phyloP scores from a whole-genome alignment of 164 flowering plant species.

The Magnolia changhungtana region DNA sequence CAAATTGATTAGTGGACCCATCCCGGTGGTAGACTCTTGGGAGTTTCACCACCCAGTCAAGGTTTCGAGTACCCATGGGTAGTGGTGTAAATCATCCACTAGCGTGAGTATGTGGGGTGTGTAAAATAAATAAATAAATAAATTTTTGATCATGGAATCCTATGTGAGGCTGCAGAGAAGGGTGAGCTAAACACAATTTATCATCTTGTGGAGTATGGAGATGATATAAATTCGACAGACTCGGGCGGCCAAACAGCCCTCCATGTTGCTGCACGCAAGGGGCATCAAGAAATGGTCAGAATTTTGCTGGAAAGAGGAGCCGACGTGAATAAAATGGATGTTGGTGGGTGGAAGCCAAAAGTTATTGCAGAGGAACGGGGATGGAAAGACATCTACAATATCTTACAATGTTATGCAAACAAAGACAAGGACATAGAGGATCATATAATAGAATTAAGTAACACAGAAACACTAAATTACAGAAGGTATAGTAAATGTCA shows the following conservation, averaged over 20 bases:
- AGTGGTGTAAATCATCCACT: no score
- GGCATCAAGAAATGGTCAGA: constrained; percentile 39
- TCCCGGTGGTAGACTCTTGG: no score
- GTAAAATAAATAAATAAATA: no score
- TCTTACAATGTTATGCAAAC: constrained; percentile 28
- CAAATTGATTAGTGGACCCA: no score
- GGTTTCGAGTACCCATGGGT: no score
- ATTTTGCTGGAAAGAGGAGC: constrained; percentile 45
- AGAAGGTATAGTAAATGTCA: constrained; percentile 13
- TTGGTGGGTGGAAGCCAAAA: constrained; percentile 45
- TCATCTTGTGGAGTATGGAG: constrained; percentile 9
- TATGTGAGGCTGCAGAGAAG: constrained; percentile 15
- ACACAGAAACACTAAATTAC: constrained; percentile 19
- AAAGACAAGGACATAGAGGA: constrained; percentile 24
- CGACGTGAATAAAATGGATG: constrained; percentile 37
- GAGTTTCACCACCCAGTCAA: no score
- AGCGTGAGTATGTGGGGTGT: no score
- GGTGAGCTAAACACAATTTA: constrained; percentile 11
- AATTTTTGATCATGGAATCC: constrained; percentile 9
- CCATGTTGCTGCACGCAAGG: constrained; percentile 26
- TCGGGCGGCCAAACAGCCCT: constrained; percentile 33
- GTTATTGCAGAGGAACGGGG: constrained; percentile 39
- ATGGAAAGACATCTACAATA: constrained; percentile 36
- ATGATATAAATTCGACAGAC: constrained; percentile 14
- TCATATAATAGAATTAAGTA: constrained; percentile 35